phyloP scores from a whole-genome alignment of 176 grass and related monocot species.

The Oryza meridionalis region DNA sequence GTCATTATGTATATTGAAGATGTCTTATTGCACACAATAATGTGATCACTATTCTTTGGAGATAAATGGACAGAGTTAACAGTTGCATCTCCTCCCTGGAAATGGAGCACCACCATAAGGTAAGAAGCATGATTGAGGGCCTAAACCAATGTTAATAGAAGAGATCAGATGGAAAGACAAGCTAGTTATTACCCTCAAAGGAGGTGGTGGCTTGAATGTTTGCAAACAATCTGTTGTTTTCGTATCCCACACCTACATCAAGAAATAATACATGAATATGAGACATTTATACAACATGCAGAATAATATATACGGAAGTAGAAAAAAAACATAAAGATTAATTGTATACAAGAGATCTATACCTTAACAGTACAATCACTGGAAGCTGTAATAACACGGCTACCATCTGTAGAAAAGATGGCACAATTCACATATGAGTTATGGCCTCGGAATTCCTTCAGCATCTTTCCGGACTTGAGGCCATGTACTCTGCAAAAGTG shows the following conservation, averaged over 20 bases:
- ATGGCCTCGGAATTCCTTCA: slow-evolving; percentile 98
- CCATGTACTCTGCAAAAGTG: slow-evolving; percentile 81
- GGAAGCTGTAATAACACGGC: slow-evolving; percentile 92
- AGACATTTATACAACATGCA: slow-evolving; percentile 33
- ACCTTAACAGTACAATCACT: slow-evolving; percentile 99
- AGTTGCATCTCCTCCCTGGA: slow-evolving; percentile 89
- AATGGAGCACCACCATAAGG: slow-evolving; percentile 23
- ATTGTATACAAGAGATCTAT: slow-evolving; percentile 21
- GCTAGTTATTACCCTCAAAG: slow-evolving; percentile 70
- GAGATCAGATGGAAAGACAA: slow-evolving; percentile 8
- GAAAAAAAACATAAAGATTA: slow-evolving; percentile 33
- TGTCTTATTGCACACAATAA: slow-evolving; percentile 95
- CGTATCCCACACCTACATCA: slow-evolving; percentile 84
- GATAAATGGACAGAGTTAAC: slow-evolving; percentile 94
- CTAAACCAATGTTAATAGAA: slow-evolving; percentile 20
- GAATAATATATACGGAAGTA: slow-evolving; percentile 18
- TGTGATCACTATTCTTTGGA: slow-evolving; percentile 94
- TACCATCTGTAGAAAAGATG: slow-evolving; percentile 88
- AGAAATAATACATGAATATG: slow-evolving; percentile 45
- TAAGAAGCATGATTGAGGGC: slow-evolving; percentile 26
- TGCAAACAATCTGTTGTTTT: slow-evolving; percentile 99
- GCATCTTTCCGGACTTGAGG: slow-evolving; percentile 95
- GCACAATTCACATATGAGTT: slow-evolving; percentile 92
- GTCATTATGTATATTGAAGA: slow-evolving; percentile 94
- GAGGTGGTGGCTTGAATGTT: slow-evolving; percentile 93